A percentile compares a stretch with the other conserved stretches of the same genome.
phyloP scores from a whole-genome alignment of 2,329 filamentous ascomycete genomes.

The Fusarium newnesense region DNA sequence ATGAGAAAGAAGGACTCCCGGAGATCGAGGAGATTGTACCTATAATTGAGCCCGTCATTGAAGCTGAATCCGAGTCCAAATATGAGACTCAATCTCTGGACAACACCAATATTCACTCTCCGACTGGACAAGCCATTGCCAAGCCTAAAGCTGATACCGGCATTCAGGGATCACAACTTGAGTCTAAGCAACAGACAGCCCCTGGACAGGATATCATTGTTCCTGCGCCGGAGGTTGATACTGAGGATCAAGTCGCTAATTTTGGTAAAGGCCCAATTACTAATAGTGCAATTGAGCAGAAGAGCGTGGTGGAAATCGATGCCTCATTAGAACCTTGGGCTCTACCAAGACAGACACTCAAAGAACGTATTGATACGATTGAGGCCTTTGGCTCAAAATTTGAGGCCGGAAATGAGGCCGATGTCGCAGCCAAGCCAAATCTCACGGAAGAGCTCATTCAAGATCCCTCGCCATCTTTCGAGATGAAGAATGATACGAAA shows the following conservation, averaged over 20 bases:
- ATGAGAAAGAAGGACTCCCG: conserved; percentile 36
- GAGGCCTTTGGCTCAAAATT: neutral
- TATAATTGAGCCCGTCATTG: conserved; percentile 44
- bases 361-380: conserved; percentile 1
- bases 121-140: conserved; percentile 25
- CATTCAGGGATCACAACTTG: conserved; percentile 13
- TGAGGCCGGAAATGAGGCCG: neutral
- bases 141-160: conserved; percentile 29
- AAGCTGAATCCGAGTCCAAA: conserved; percentile 44
- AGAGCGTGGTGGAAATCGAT: neutral
- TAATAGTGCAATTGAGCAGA: conserved; percentile 27
- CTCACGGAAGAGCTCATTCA: conserved; percentile 1
- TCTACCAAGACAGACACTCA: neutral
- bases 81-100: conserved; percentile 39
- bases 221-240: conserved; percentile 34
- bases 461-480: conserved; percentile 2
- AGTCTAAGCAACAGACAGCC: conserved; percentile 28
- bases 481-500: conserved; percentile 32
- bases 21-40: conserved; percentile 41
- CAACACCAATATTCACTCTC: conserved; percentile 22
- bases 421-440: neutral
- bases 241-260: conserved; percentile 21
- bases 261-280: conserved; percentile 15
- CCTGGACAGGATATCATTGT: conserved; percentile 33
- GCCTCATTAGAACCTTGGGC: neutral